Conservation (phyloP, 2,329 filamentous ascomycete species). For the Diplodia scrobiculata region DNA sequence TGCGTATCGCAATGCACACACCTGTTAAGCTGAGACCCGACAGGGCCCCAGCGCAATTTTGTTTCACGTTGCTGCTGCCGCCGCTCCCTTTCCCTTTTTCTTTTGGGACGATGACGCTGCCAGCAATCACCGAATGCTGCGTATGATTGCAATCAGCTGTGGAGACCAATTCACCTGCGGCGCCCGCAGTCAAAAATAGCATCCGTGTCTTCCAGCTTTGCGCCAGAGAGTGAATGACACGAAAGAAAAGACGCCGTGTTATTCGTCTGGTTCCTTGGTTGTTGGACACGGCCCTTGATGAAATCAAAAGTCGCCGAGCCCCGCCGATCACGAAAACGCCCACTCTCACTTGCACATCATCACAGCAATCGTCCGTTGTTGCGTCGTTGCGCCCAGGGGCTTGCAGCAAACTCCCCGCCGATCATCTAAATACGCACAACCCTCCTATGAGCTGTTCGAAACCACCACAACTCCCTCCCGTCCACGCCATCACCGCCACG, state of each 20-base stretch:
- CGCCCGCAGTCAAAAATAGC: background rate
- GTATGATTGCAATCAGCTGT: slow-evolving; percentile 4
- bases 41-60: background rate
- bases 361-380: background rate
- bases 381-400: background rate
- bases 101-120: background rate
- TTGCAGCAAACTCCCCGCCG: background rate
- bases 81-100: background rate
- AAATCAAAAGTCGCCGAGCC: slow-evolving; percentile 9
- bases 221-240: no score
- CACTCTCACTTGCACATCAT: background rate
- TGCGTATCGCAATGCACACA: background rate
- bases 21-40: slow-evolving; percentile 18
- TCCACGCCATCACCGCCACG: background rate
- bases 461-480: background rate
- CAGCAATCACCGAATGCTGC: background rate
- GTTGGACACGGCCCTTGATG: background rate
- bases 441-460: background rate
- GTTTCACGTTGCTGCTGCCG: background rate
- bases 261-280: background rate
- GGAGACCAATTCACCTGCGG: background rate
- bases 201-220: background rate
- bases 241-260: background rate
- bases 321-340: background rate
- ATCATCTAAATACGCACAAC: background rate